A percentile compares a stretch with the other conserved stretches of the same genome.
Evolutionary conservation across 371 early-diverging fungal species (phyloP).

Genomic region (Saksenaea vasiformis): DNA sequence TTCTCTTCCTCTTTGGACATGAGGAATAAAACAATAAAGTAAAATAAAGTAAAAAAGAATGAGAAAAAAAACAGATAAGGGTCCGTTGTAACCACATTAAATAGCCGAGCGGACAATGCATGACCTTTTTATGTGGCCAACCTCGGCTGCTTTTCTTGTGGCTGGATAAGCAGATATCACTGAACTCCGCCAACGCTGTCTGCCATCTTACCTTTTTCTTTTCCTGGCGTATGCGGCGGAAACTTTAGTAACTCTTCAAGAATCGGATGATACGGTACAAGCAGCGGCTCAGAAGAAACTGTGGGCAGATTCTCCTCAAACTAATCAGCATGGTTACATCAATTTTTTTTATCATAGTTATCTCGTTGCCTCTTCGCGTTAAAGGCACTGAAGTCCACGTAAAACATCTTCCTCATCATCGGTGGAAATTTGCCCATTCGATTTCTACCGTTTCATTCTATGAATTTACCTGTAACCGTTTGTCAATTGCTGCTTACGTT

Average conservation of each 20-base stretch:
- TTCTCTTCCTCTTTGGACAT: conserved; percentile 28
- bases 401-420: conserved; percentile 90
- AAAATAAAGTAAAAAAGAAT: conserved; percentile 1
- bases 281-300: conserved; percentile 31
- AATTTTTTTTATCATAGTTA: not conserved
- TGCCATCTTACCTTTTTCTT: conserved; percentile 56
- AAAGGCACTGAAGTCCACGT: conserved; percentile 72
- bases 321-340: conserved; percentile 13
- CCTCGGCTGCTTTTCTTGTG: conserved; percentile 56
- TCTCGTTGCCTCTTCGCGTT: conserved; percentile 40
- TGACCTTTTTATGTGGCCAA: too few relatives aligned
- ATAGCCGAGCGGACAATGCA: conserved; percentile 18
- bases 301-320: conserved; percentile 35
- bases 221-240: conserved; percentile 30
- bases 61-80: not conserved
- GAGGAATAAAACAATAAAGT: conserved; percentile 7
- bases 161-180: conserved; percentile 52
- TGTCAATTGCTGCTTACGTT: conserved; percentile 48
- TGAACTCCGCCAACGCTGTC: conserved; percentile 54
- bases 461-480: not conserved
- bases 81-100: conserved; percentile 16
- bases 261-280: conserved; percentile 12
- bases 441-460: conserved; percentile 59
- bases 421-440: conserved; percentile 68
- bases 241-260: conserved; percentile 29